phyloP scores from a whole-genome alignment of 1,284 basidiomycete species.

The Apiotrichum akiyoshidainum region DNA sequence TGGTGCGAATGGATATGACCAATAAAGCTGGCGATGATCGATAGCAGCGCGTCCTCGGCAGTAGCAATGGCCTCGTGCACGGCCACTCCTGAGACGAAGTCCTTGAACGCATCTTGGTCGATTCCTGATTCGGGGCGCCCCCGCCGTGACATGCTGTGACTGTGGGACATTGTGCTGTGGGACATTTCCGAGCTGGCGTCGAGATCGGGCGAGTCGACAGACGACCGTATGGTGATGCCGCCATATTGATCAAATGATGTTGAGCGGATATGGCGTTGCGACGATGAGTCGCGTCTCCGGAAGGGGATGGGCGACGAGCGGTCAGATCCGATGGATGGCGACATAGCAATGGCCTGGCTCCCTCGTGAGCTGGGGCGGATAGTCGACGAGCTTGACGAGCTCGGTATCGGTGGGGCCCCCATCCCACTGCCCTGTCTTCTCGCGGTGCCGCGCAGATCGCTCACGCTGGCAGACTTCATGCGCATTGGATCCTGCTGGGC shows the following conservation, averaged over 20 bases:
- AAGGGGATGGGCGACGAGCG: slow-evolving; percentile 27
- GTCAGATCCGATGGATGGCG: slow-evolving; percentile 25
- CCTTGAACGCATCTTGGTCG: slow-evolving; percentile 8
- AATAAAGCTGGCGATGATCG: slow-evolving; percentile 93
- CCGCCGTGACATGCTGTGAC: not conserved
- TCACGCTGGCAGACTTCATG: slow-evolving; percentile 55
- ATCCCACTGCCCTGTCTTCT: slow-evolving; percentile 39
- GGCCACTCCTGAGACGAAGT: slow-evolving; percentile 27
- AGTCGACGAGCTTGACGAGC: slow-evolving; percentile 18
- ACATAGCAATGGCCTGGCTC: not conserved
- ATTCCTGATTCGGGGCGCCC: not conserved
- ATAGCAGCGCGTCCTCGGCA: slow-evolving; percentile 84
- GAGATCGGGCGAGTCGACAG: slow-evolving; percentile 10
- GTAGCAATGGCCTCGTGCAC: slow-evolving; percentile 53
- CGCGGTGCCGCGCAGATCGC: slow-evolving; percentile 55
- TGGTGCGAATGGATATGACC: slow-evolving; percentile 93
- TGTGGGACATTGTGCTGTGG: slow-evolving; percentile 5
- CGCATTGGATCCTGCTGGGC: not conserved
- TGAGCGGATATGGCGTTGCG: slow-evolving; percentile 3
- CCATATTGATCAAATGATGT: slow-evolving; percentile 12
- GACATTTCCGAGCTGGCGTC: slow-evolving; percentile 3
- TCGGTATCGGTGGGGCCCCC: slow-evolving; percentile 36
- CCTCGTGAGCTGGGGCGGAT: slow-evolving; percentile 3
- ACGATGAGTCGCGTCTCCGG: slow-evolving; percentile 2
- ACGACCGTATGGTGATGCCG: not conserved